Evolutionary conservation across 495 filamentous ascomycete species (phyloP), one percentile per base, ranked within the genome.

Genomic region (Aspergillus ostianus): DNA sequence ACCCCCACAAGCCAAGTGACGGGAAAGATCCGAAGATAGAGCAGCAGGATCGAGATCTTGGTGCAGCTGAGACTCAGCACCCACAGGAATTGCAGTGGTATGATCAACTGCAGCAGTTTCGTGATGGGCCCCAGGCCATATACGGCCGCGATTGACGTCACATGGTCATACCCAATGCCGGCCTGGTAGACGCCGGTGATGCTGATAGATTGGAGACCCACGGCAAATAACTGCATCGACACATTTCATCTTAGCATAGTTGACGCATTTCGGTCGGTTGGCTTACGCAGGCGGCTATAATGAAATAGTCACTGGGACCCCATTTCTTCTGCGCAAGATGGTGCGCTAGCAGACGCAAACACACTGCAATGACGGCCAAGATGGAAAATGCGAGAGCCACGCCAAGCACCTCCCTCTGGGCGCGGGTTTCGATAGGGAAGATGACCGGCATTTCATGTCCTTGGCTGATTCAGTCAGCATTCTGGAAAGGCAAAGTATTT

Each of bases 11-110:
- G 57, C 55, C 56, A 61, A 3, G 18, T 44, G 1, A 62, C 62
- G 18, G 61, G 61, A 52, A 77, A 77, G 47, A 77, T 63, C 47
- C 67, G 61, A 12, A 70, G 58, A 62, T 77, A 77, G 7, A 70
- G 60, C 0, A 72, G 56, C 23, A 76, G 57, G 27, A 76, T 76
- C 6, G 70, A 72, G 53, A 71, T 61, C 51, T 76, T 75, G 19
- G 70, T 62, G 45, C 65, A 67, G 47, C 55, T 64, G 20, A 67
- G 58, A 36, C 65, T 64, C 17, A 67, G 49, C 4, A 64, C 62
- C 62, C 65, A 64, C 12, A 62, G 41, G n/a, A 59, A 57, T 32
- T 64, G 58, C n/a, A 64, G 51, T 3, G 64, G 64, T 29, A 67
- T 57, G 47, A 63, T 60, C 30, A 66, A 19, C 19, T 64, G 10